A percentile compares a stretch with the other conserved stretches of the same genome.
Evolutionary conservation across 768 basidiomycete genomes (phyloP).

Genomic region (Gloeopeniophorella convolvens): DNA sequence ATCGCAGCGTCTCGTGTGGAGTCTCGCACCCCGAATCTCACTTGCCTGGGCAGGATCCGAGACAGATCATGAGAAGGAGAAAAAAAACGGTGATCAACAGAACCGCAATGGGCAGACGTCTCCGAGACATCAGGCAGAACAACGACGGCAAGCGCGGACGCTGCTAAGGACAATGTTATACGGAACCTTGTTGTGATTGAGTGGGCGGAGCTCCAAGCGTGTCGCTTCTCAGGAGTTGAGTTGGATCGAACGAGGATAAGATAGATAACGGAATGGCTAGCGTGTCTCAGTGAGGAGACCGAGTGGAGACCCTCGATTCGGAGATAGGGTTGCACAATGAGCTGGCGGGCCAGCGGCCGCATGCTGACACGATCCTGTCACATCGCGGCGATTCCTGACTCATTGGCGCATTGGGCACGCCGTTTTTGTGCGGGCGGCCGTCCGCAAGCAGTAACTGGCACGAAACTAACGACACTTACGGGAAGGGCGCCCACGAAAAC

Average conservation of each 20-base stretch:
- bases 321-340: conserved; percentile 7
- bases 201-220: conserved; percentile 10
- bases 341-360: no score
- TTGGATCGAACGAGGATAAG: conserved; percentile 9
- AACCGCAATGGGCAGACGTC: not conserved
- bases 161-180: not conserved
- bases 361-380: not conserved
- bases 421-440: not conserved
- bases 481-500: no score
- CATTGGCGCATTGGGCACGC: not conserved
- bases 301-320: conserved; percentile 16
- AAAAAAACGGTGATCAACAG: not conserved
- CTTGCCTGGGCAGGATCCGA: no score
- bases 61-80: conserved; percentile 8
- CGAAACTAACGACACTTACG: not conserved
- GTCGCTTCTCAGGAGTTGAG: conserved; percentile 15
- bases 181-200: conserved; percentile 5
- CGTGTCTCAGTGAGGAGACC: conserved; percentile 4
- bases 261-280: conserved; percentile 13
- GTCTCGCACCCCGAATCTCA: not conserved
- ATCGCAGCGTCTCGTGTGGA: no score
- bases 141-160: not conserved
- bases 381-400: conserved; percentile 3
- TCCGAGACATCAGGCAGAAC: not conserved
- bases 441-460: not conserved